Base-by-base conservation (phyloP, 192 early-diverging fungal genomes). In the Rhizoclosmatium sp. region DNA sequence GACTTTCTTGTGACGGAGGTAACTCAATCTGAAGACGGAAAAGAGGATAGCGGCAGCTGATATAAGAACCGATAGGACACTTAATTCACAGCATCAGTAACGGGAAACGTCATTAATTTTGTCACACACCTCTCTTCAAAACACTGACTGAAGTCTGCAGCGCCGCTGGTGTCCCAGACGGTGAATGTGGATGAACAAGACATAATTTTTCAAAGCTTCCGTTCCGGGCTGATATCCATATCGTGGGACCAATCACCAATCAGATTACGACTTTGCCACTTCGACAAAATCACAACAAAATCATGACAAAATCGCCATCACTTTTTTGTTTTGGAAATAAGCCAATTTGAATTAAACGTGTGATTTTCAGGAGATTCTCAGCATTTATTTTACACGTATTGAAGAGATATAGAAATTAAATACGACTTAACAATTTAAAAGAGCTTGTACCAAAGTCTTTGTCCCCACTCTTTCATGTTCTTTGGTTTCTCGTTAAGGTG, bases 371-470 rank as follows among this genome's bases (percentile, higher is more conserved):
- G 16, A 54, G 51, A 54, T 12, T 54, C 5, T 7, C 5, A 12
- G 16, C 51, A 12, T 54, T 54, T 54, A 54, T 54, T 54, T 54
- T 16, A 54, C 51, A 54, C 51, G 5, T 7, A 54, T 54, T 16
- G 16, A 54, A 54, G 51, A 12, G 51, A 54, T 54, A 7, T 54
- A 12, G 16, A 54, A 12, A 54, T 12, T 7, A 54, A 54, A 54
- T 12, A 54, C 51, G 51, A 54, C 51, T 54, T 12, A 54, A 54
- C 5, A 54, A 14, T 31, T 76, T 56, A 76, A 62, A 76, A 76
- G 45, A 76, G 41, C 64, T 76, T 76, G 75, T 49, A 76, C 62
- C 75, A 66, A 21, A 76, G 47, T 44, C 58, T 59, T 40, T 76
- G 41, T 5, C 44, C 64, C 75, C 75, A 76, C 48, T 67, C 75